Percentiles rank a stretch among this genome's conserved stretches.
Conservation (phyloP, 495 filamentous ascomycete species). For the Annulohypoxylon maeteangense region DNA sequence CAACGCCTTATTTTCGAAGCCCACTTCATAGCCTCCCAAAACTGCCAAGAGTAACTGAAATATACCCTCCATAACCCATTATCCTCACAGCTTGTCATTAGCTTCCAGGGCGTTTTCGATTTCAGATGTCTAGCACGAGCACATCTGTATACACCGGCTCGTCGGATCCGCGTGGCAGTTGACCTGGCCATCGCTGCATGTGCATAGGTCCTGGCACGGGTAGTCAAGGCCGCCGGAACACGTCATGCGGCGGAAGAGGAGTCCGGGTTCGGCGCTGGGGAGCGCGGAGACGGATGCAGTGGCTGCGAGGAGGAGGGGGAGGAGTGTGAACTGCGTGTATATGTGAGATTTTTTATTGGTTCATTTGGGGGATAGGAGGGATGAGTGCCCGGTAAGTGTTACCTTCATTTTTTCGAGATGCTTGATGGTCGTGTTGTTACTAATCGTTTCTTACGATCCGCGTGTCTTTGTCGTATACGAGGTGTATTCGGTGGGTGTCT, state of each 20-base stretch:
- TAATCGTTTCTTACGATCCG: background rate
- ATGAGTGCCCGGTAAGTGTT: background rate
- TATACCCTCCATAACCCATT: background rate
- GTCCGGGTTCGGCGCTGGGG: background rate
- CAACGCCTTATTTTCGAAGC: background rate
- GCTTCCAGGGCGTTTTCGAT: background rate
- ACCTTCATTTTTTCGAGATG: background rate
- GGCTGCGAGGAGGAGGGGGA: conserved; percentile 7
- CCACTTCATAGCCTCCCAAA: background rate
- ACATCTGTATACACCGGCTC: conserved; percentile 41
- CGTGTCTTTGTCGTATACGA: background rate
- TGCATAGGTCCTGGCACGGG: conserved; percentile 38
- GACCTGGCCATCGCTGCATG: conserved; percentile 23
- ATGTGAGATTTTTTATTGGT: background rate
- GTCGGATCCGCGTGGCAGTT: conserved; percentile 43
- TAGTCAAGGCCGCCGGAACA: conserved; percentile 38
- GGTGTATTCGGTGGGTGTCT: background rate
- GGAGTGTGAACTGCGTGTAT: conserved; percentile 11
- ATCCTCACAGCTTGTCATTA: background rate
- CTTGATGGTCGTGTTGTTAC: background rate
- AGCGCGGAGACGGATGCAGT: conserved; percentile 1
- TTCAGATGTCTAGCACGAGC: conserved; percentile 15
- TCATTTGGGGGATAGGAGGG: background rate
- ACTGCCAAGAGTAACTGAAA: background rate
- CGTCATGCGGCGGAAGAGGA: conserved; percentile 16